Conservation (phyloP, 352 stramenopile species). For the Globisporangium carolinianum region DNA sequence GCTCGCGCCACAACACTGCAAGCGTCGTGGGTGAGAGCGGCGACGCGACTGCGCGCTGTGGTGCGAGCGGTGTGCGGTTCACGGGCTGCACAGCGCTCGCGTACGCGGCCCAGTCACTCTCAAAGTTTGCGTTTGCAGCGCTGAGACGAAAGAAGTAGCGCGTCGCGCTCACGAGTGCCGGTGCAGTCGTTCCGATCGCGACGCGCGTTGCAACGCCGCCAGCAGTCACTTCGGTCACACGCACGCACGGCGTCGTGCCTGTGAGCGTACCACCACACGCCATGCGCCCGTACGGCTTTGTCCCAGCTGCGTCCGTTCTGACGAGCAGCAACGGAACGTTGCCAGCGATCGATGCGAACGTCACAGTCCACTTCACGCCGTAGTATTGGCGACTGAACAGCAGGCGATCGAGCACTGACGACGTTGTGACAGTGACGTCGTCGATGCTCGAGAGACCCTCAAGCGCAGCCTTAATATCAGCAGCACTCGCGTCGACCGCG, state of each 20-base stretch:
- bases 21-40: slow-evolving; percentile 31
- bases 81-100: slow-evolving; percentile 17
- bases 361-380: slow-evolving; percentile 61
- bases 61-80: slow-evolving; percentile 21
- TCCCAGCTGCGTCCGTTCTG: slow-evolving; percentile 26
- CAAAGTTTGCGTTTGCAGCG: slow-evolving; percentile 28
- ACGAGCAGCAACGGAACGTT: slow-evolving; percentile 42
- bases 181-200: slow-evolving; percentile 5
- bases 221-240: slow-evolving; percentile 18
- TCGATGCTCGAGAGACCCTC: slow-evolving; percentile 61
- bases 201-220: slow-evolving; percentile 29
- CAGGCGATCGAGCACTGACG: slow-evolving; percentile 16
- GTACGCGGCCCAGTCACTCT: slow-evolving; percentile 18
- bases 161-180: slow-evolving; percentile 16
- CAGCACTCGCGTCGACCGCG: slow-evolving; percentile 27
- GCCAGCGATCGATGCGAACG: slow-evolving; percentile 26
- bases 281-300: slow-evolving; percentile 24
- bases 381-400: slow-evolving; percentile 38
- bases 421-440: slow-evolving; percentile 37
- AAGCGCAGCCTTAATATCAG: slow-evolving; percentile 42
- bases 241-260: slow-evolving; percentile 49
- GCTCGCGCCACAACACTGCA: slow-evolving; percentile 70
- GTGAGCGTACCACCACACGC: slow-evolving; percentile 55
- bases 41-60: slow-evolving; percentile 23
- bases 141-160: slow-evolving; percentile 41